phyloP scores from a whole-genome alignment of 2,329 filamentous ascomycete species.

The Fusarium sp. region DNA sequence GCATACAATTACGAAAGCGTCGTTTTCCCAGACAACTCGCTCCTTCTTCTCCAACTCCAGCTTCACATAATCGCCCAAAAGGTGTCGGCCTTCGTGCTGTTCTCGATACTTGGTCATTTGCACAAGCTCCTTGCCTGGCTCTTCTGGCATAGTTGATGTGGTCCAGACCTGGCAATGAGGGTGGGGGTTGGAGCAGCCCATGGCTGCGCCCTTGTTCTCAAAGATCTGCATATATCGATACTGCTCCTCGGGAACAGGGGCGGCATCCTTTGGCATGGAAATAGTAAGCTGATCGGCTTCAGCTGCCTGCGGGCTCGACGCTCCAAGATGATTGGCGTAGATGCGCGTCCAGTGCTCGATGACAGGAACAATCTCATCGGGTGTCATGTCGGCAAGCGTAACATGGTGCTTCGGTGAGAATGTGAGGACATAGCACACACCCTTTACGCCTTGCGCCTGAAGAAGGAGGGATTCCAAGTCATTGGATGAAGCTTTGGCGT shows the following conservation, averaged over 20 bases:
- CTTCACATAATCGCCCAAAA: constrained; percentile 89
- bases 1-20: constrained; percentile 86
- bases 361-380: constrained; percentile 83
- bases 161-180: constrained; percentile 98
- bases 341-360: constrained; percentile 93
- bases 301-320: constrained; percentile 73
- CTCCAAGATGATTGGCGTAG: constrained; percentile 85
- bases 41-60: constrained; percentile 87
- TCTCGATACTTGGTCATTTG: constrained; percentile 84
- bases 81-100: constrained; percentile 79
- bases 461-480: constrained; percentile 83
- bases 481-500: constrained; percentile 58
- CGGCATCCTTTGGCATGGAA: constrained; percentile 55
- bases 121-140: constrained; percentile 83
- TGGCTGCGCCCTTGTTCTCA: constrained; percentile 97
- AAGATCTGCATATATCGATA: constrained; percentile 99
- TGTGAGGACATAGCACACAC: constrained; percentile 96
- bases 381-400: constrained; percentile 90
- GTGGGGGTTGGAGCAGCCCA: constrained; percentile 99
- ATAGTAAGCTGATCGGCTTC: constrained; percentile 59
- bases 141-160: constrained; percentile 90
- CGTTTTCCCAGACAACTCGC: constrained; percentile 90
- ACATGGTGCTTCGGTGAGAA: constrained; percentile 93
- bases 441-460: constrained; percentile 87
- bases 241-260: constrained; percentile 74